Percentiles rank a stretch among this genome's conserved stretches.
phyloP scores from a whole-genome alignment of 192 early-diverging fungal genomes.

The Fimicolochytrium jonesii region DNA sequence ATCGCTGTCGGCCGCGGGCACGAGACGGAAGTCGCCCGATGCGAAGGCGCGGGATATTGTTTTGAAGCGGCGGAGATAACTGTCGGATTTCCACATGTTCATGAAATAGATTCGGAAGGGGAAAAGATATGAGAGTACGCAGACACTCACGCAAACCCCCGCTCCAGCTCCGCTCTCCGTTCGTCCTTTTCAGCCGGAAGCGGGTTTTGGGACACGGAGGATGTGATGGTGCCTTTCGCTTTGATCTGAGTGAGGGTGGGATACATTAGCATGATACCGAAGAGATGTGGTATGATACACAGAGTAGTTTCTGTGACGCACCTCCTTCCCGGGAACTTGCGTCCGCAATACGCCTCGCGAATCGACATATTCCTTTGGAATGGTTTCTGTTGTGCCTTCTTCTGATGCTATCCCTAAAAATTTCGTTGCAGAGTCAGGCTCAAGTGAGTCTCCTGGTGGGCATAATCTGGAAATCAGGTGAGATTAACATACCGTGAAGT shows the following conservation, averaged over 20 bases:
- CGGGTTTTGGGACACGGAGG: no score
- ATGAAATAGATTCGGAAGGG: background rate
- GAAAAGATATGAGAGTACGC: no score
- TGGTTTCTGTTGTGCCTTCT: background rate
- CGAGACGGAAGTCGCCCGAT: conserved; percentile 48
- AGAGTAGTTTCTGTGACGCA: no score
- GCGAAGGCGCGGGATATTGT: conserved; percentile 54
- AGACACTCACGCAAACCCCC: conserved; percentile 45
- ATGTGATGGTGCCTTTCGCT: no score
- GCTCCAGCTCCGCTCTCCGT: conserved; percentile 41
- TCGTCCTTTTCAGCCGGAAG: conserved; percentile 18
- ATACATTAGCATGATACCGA: no score
- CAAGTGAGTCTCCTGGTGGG: no score
- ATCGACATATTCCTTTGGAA: conserved; percentile 10
- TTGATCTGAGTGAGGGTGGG: no score
- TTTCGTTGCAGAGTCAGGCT: no score
- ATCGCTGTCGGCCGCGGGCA: conserved; percentile 25
- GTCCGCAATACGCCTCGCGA: conserved; percentile 11
- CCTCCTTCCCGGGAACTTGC: conserved; percentile 25
- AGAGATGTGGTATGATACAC: no score
- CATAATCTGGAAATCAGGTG: no score
- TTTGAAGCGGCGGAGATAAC: conserved; percentile 55
- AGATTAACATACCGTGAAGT: conserved; percentile 18
- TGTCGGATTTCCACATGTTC: conserved; percentile 6
- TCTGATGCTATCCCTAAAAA: background rate